Evolutionary conservation across 176 grass and related monocot genomes (phyloP).

Genomic region (Ampelocalamus luodianensis): DNA sequence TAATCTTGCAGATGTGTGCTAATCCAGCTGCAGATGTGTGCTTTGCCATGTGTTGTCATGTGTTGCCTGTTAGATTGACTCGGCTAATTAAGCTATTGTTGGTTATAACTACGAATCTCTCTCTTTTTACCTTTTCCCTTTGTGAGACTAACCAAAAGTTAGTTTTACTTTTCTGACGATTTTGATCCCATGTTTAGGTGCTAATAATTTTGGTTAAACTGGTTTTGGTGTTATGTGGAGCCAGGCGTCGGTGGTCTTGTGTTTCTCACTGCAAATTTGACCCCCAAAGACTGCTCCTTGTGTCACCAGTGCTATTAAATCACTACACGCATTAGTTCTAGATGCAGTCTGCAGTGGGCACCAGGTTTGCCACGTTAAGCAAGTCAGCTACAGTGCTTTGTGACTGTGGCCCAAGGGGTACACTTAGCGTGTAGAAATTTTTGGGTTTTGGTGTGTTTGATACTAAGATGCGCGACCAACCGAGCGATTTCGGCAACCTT

Average conservation of each 20-base stretch:
- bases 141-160: background rate
- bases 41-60: constrained; percentile 53
- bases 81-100: constrained; percentile 22
- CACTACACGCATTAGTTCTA: constrained; percentile 25
- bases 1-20: no score
- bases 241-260: no score
- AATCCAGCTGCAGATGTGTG: constrained; percentile 46
- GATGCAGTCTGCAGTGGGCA: constrained; percentile 28
- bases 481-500: constrained; percentile 17
- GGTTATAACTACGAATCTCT: constrained; percentile 19
- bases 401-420: constrained; percentile 1
- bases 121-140: background rate
- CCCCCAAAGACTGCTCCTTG: constrained; percentile 25
- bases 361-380: constrained; percentile 30
- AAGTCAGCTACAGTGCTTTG: constrained; percentile 30
- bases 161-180: background rate
- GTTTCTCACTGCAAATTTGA: no score
- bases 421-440: constrained; percentile 32
- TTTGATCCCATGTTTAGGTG: background rate
- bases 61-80: constrained; percentile 31
- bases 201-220: background rate
- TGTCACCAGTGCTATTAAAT: constrained; percentile 41
- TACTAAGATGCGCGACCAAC: constrained; percentile 15
- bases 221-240: no score
- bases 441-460: constrained; percentile 17